These are phyloP conservation scores for Botrytis galanthina DNA, from an alignment of 2,329 filamentous ascomycete species.

Conservation along the genomic window DNA sequence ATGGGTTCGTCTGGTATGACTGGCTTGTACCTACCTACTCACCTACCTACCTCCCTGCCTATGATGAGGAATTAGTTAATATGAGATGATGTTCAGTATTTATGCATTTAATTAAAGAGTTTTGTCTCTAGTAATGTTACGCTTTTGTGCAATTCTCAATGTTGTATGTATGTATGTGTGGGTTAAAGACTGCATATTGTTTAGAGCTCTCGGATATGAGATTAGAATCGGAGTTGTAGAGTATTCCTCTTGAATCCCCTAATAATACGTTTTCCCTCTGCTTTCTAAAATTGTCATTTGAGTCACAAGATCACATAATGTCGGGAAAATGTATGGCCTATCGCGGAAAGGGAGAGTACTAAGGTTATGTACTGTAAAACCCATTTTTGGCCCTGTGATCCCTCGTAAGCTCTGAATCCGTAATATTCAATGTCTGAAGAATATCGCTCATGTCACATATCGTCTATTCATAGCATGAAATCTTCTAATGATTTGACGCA, in stretches of 20 bases:
- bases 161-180: background rate
- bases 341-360: background rate
- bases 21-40: background rate
- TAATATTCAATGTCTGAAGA: background rate
- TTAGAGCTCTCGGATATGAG: background rate
- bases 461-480: background rate
- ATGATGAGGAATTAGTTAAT: background rate
- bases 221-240: background rate
- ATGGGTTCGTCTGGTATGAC: background rate
- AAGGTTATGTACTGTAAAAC: accelerated
- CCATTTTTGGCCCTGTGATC: background rate
- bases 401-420: background rate
- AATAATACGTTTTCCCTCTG: background rate
- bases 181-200: background rate
- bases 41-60: background rate
- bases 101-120: background rate
- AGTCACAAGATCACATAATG: background rate
- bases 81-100: background rate
- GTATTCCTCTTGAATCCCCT: too few relatives aligned
- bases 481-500: background rate
- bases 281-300: background rate
- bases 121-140: background rate
- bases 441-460: background rate
- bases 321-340: background rate
- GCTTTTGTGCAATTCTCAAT: background rate